Evolutionary conservation across 1,139 yeast genomes (phyloP), one percentile per base, ranked within the genome.

Genomic region (Taphrina flavorubra): DNA sequence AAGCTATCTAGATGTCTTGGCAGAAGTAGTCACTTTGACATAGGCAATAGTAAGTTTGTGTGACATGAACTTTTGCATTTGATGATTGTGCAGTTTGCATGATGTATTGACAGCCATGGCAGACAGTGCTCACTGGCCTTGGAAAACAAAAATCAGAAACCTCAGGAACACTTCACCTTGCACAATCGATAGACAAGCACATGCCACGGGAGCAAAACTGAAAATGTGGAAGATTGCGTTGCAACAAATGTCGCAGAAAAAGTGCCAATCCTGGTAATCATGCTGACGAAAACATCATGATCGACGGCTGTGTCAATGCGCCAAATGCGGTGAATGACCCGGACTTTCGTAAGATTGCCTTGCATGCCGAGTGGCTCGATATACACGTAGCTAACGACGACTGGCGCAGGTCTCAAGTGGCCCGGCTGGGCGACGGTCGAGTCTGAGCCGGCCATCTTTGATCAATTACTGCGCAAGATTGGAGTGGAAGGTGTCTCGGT

Each of bases 381-480:
- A 25, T 25, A 25, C 31, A 25, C 31, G 31, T 25, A 25, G 31
- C 31, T 25, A 25, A 25, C 31, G 31, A 25, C 31, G 31, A 14
- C 42, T 39, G 2, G 42, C 42, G 2, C 36, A 34, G 55, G 55
- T 25, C 14, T 4, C n/a, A 59, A 42, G 11, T 62, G 66, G 66
- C 51, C 59, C 7, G 66, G 66, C 40, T 62, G 66, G 66, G 51
- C 51, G 11, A 62, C 66, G 34, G 44, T 62, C 8, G 66, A 62
- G 37, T 51, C 60, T 3, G 66, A 62, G 51, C 65, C 65, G 14
- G 66, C 60, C n/a, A 86, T 87, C 10, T 88, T 87, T 77, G 85
- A 89, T 0, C 88, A 87, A 72, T 80, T 87, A 34, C 84, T 86
- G 34, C 87, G 85, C 71, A 81, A 82, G 69, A 78, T 88, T 51